phyloP scores from a whole-genome alignment of 176 grass and related monocot genomes.

The Oryza australiensis region DNA sequence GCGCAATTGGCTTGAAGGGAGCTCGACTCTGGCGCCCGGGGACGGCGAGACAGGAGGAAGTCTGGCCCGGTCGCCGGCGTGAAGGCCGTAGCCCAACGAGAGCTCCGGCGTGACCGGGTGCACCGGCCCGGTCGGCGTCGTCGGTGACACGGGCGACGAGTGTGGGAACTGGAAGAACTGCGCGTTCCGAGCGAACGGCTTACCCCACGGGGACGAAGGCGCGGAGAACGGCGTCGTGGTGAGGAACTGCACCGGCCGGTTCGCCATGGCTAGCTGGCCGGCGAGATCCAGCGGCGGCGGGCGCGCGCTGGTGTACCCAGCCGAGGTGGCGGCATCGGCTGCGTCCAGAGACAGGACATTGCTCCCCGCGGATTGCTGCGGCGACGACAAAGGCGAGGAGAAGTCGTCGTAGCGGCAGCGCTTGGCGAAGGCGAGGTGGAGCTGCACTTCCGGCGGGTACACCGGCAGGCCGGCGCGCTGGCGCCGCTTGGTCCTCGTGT shows the following conservation, averaged over 20 bases:
- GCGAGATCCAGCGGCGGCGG: constrained; percentile 52
- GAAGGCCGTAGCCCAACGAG: constrained; percentile 22
- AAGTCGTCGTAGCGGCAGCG: constrained; percentile 37
- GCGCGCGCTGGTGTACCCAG: constrained; percentile 34
- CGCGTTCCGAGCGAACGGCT: constrained; percentile 18
- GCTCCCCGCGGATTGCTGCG: not conserved
- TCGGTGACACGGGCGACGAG: constrained; percentile 50
- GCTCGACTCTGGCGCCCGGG: constrained; percentile 33
- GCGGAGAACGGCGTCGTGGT: constrained; percentile 28
- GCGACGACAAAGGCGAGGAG: not conserved
- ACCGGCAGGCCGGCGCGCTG: constrained; percentile 56
- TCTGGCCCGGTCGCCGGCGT: constrained; percentile 2
- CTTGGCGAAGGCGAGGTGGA: constrained; percentile 47
- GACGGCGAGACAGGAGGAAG: constrained; percentile 29
- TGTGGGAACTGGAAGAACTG: constrained; percentile 45
- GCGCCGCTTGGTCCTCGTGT: constrained; percentile 72
- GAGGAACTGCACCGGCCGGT: constrained; percentile 15
- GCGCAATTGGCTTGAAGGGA: constrained; percentile 79
- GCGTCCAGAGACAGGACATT: not conserved
- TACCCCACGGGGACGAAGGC: constrained; percentile 40
- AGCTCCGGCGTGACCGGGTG: constrained; percentile 30
- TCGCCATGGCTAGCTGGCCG: constrained; percentile 26
- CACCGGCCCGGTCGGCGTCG: constrained; percentile 14
- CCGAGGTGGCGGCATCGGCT: not conserved
- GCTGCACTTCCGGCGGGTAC: constrained; percentile 66